Evolutionary conservation across 495 filamentous ascomycete species (phyloP), one percentile per base, ranked within the genome.

Genomic region (Aspergillus sparsus): DNA sequence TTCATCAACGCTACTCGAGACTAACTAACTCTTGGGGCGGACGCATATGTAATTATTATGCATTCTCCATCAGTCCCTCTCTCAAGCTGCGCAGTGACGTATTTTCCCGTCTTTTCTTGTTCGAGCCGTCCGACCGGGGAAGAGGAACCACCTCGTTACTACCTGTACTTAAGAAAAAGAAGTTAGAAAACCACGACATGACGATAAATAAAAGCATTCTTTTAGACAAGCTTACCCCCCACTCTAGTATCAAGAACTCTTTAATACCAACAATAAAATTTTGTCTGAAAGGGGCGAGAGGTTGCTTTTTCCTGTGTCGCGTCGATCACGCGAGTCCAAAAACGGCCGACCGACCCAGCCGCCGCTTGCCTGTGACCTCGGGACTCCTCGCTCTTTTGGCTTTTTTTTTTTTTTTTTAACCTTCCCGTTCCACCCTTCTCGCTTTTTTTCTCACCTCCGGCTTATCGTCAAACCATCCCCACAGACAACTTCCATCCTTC

Each of bases 311-410:
- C 41, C 54, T 41, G 35, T 31, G 52, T 61, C 62, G 62, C 65
- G 62, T 63, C 53, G 62, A 68, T 64, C 62, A 68, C 65, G 62
- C 65, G 62, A 65, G 65, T 46, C 11, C 47, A 51, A 31, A 42
- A 49, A 7, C 16, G 32, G 36, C 12, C 44, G 27, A 49, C 54
- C 41, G 42, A 49, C 44, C 49, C 11, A 49, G 31, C 33, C 18
- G 45, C 56, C n/a, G 41, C 15, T 18, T 45, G 46, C 39, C 32
- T 55, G 49, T 56, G 50, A 58, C 59, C 66, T 68, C 66, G 66
- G 66, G 64, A 61, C 49, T 58, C 54, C 34, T 58, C 49, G 50
- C 53, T 16, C 32, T 33, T 42, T 42, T 53, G 55, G 60, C 64
- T 58, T 56, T 63, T 61, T 55, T 46, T 55, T 45, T 52, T 46